Evolutionary conservation across 495 filamentous ascomycete genomes (phyloP), one percentile per base, ranked within the genome.

Genomic region (Podospora pseudopauciseta): DNA sequence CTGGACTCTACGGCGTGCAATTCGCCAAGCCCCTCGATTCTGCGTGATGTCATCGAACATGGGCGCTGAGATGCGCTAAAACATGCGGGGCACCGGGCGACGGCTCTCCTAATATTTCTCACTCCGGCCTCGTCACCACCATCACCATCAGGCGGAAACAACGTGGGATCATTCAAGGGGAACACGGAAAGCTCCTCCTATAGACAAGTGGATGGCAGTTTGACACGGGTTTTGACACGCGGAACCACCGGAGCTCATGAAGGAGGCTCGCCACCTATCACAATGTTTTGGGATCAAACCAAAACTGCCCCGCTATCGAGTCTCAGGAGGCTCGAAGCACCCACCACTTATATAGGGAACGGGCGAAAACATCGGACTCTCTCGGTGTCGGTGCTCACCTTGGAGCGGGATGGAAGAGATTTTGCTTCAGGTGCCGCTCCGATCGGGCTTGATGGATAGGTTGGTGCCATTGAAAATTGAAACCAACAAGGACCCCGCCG

Each of bases 401-500:
- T 49, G 39, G 39, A 49, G 39, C 9, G 39, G 39, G 39, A 49
- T 49, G 39, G 39, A 49, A 49, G 39, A 49, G 39, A 16, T 16
- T 49, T 13, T 49, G 39, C 9, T 49, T 49, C 54, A 56, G 15
- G 54, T 56, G 54, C 54, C 54, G 54, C 54, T 56, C 54, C 54
- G 54, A 32, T 32, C 30, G 30, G 30, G 4, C 30, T 7, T 32
- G 30, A 7, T 32, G 39, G 39, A 16, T 11, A 11, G 39, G 39
- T 49, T 49, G 39, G 39, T 49, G 39, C 39, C 39, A 11, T 49
- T 49, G 9, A 49, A 64, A 5, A 26, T 64, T 64, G 62, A 64
- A 64, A 64, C 62, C 62, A 64, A 64, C 62, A 64, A 19, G 15
- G 13, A 39, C 6, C 13, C 19, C 20, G 30, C 18, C 62, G 44